Evolutionary conservation across 768 basidiomycete genomes (phyloP).

Genomic region (Termitomyces sp.): DNA sequence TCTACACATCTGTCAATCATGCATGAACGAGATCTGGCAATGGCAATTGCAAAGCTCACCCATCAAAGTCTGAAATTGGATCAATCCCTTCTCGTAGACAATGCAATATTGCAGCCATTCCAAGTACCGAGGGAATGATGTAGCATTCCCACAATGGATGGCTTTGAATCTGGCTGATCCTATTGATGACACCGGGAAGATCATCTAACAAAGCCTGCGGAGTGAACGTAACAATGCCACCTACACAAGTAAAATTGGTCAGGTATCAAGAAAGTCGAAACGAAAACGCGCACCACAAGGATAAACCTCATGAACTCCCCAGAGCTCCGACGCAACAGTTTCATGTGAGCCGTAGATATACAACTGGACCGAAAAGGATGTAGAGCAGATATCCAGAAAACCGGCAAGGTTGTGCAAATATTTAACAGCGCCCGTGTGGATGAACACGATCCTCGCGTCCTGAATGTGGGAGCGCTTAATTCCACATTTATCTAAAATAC

Average conservation of each 20-base stretch:
- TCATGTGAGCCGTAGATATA: slow-evolving; percentile 66
- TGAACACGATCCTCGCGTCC: slow-evolving; percentile 49
- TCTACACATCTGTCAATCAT: slow-evolving; percentile 21
- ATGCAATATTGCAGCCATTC: slow-evolving; percentile 41
- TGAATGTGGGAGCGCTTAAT: slow-evolving; percentile 36
- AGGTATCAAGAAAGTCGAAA: not conserved
- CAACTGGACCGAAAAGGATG: slow-evolving; percentile 48
- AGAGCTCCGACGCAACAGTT: slow-evolving; percentile 40
- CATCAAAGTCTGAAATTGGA: slow-evolving; percentile 35
- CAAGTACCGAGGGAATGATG: slow-evolving; percentile 61
- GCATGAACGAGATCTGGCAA: not conserved
- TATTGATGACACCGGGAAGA: slow-evolving; percentile 40
- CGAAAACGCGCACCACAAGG: slow-evolving; percentile 41
- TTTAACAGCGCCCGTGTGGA: slow-evolving; percentile 56
- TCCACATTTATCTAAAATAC: slow-evolving; percentile 39
- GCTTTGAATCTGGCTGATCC: slow-evolving; percentile 47
- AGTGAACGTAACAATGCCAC: slow-evolving; percentile 74
- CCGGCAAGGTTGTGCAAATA: slow-evolving; percentile 45
- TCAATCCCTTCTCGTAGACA: slow-evolving; percentile 29
- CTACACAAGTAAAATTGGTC: slow-evolving; percentile 27
- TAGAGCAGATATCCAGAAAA: slow-evolving; percentile 42
- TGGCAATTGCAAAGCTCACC: slow-evolving; percentile 24
- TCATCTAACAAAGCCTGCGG: slow-evolving; percentile 55
- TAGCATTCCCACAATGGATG: slow-evolving; percentile 71
- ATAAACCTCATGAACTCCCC: slow-evolving; percentile 65